phyloP scores from a whole-genome alignment of 2,329 filamentous ascomycete genomes.

The Cladobotryum mycophilum region DNA sequence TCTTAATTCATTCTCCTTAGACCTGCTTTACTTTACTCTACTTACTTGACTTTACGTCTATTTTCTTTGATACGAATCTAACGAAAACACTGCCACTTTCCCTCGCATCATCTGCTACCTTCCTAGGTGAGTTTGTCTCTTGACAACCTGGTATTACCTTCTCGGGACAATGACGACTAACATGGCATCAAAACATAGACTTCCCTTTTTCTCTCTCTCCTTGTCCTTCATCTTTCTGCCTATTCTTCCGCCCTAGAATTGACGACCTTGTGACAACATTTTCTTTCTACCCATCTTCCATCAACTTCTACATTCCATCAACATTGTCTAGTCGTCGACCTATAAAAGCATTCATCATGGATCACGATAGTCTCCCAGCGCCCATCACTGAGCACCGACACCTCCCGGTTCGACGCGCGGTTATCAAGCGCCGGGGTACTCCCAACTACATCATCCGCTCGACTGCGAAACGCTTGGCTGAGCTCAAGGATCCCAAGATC shows the following conservation, averaged over 20 bases:
- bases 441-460: conserved; percentile 27
- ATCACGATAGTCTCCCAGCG: conserved; percentile 4
- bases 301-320: not conserved
- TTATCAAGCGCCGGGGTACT: conserved; percentile 15
- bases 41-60: no score
- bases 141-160: no score
- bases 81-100: no score
- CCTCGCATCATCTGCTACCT: no score
- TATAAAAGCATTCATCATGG: conserved; percentile 6
- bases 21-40: no score
- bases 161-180: no score
- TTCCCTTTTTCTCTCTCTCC: not conserved
- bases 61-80: no score
- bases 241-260: not conserved
- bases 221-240: not conserved
- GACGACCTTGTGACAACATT: not conserved
- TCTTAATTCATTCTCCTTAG: not conserved
- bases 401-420: conserved; percentile 9
- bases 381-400: conserved; percentile 7
- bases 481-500: conserved; percentile 5
- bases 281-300: not conserved
- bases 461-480: conserved; percentile 12
- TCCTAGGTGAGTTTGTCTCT: no score
- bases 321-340: not conserved
- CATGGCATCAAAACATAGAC: not conserved